Evolutionary conservation across 371 early-diverging fungal species (phyloP), one percentile per base, ranked within the genome.

Genomic region (Dinochytrium kinnereticum): DNA sequence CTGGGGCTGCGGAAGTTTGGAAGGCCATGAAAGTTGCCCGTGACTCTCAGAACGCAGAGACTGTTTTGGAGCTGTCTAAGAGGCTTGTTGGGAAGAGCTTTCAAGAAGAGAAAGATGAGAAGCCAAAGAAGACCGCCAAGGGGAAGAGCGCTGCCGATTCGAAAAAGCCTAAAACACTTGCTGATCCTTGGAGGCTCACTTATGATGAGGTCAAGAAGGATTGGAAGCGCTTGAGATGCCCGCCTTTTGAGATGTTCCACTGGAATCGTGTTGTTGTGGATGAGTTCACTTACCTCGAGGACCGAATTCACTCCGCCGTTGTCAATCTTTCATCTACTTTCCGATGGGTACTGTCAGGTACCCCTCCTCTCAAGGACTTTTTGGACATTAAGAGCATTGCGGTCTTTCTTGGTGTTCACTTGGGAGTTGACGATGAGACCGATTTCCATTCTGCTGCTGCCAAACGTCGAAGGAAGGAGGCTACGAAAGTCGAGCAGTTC

Each of bases 201-300:
- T 69, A 28, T 36, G 21, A 37, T 15, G 75, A 65, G 15, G 78
- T 80, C 37, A 38, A 72, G 39, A 51, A 51, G 50, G 49, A 72
- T 66, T 82, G 76, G 76, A 74, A 59, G 61, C 39, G 71, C 17
- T 76, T 82, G 75, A 68, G 68, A 61, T 71, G 78, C 66, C 75
- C 77, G 15, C 70, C 73, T 1, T 72, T 82, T 34, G 78, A 82
- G 50, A 72, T 82, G 75, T 79, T 82, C 59, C 57, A 74, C 50
- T 82, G 78, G 75, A 72, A 76, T 72, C 74, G 82, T 13, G 28
- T 82, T 34, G 80, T 82, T 17, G 74, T 82, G 2, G 82, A 82
- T 74, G 82, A 82, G 57, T 82, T 74, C 71, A 82, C 82, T 0
- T 82, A 79, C 59, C 50, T 78, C 21, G 66, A 74, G 21, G 76